Conservation (phyloP, 768 basidiomycete genomes). For the Psilocybe tampanensis region DNA sequence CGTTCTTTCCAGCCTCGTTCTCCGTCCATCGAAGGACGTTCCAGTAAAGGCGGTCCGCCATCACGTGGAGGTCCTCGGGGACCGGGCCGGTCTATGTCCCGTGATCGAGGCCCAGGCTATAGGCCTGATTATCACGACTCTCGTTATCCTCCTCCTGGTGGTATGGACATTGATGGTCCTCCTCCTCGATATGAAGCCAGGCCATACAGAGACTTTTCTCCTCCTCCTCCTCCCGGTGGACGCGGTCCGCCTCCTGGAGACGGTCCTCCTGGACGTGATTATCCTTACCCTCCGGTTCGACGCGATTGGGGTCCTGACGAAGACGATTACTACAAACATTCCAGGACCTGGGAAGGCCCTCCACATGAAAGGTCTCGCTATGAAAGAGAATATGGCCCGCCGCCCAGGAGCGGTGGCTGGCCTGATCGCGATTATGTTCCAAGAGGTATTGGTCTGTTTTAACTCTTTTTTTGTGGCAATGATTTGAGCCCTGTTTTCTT, state of each 20-base stretch:
- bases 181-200: constrained; percentile 37
- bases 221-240: constrained; percentile 10
- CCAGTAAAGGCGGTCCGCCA: constrained; percentile 13
- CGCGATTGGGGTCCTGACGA: constrained; percentile 31
- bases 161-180: constrained; percentile 32
- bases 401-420: constrained; percentile 36
- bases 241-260: constrained; percentile 11
- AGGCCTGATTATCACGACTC: constrained; percentile 43
- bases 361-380: constrained; percentile 37
- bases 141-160: constrained; percentile 33
- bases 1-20: constrained; percentile 19
- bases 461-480: neutral
- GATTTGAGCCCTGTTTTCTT: neutral
- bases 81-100: constrained; percentile 28
- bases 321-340: constrained; percentile 40
- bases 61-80: constrained; percentile 15
- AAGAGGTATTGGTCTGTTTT: constrained; percentile 19
- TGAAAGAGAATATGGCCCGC: constrained; percentile 35
- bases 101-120: constrained; percentile 35
- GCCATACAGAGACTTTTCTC: constrained; percentile 18
- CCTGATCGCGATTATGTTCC: constrained; percentile 37
- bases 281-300: constrained; percentile 14
- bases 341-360: constrained; percentile 38
- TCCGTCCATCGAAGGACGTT: constrained; percentile 17
- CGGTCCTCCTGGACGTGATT: constrained; percentile 17